These are phyloP conservation scores for Linderniella brevidens DNA, from an alignment of 257 asterid genomes.

Conservation along the genomic window DNA sequence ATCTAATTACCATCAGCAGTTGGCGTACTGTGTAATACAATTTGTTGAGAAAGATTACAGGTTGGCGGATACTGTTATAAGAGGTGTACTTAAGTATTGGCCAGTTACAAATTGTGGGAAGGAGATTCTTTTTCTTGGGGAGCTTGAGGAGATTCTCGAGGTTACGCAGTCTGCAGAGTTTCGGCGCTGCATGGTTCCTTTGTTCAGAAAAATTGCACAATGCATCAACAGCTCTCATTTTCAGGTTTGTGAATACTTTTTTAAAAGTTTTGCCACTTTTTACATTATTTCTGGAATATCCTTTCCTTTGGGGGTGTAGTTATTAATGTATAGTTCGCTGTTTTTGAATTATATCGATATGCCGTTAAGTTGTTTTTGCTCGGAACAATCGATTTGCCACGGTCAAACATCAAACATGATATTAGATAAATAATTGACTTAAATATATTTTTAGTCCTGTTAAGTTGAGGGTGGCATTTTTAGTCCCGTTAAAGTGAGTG, in stretches of 20 bases:
- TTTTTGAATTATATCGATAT: constrained; percentile 3
- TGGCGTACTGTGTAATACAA: constrained; percentile 52
- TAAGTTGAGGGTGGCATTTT: too few species aligned
- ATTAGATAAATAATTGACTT: too few species aligned
- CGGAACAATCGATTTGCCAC: neutral
- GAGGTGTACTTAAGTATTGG: constrained; percentile 81
- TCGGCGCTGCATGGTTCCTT: constrained; percentile 64
- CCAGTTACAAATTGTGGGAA: constrained; percentile 60
- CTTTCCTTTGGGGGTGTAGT: neutral
- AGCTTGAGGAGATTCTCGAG: constrained; percentile 73
- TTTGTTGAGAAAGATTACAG: constrained; percentile 73
- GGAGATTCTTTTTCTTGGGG: constrained; percentile 74
- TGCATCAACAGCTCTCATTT: constrained; percentile 62
- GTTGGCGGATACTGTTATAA: constrained; percentile 52
- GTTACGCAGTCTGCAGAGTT: constrained; percentile 51
- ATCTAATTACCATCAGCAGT: constrained; percentile 54
- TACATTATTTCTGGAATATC: constrained; percentile 1
- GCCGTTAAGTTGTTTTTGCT: constrained; percentile 1
- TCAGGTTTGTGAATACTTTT: constrained; percentile 38
- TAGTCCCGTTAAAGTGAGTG: too few species aligned
- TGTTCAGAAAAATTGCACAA: constrained; percentile 59
- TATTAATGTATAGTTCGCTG: neutral
- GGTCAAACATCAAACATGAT: neutral
- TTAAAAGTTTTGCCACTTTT: constrained; percentile 1
- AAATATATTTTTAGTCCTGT: too few species aligned